A percentile compares a stretch with the other conserved stretches of the same genome.
Evolutionary conservation across 768 basidiomycete genomes (phyloP).

Genomic region (Collybia sordida): DNA sequence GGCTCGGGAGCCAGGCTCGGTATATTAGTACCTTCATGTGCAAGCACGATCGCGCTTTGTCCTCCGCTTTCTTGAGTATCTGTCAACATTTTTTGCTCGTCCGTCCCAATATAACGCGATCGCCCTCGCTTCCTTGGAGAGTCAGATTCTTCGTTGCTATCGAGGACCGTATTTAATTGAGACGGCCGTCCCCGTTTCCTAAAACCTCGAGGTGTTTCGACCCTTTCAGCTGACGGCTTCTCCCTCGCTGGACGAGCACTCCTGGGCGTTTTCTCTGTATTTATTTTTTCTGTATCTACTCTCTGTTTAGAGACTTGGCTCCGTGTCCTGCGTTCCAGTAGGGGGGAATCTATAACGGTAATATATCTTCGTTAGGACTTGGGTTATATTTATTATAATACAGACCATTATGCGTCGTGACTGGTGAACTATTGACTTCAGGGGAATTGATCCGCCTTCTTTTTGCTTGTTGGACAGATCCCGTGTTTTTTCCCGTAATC

Average conservation of each 20-base stretch:
- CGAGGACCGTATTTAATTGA: neutral
- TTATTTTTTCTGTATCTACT: neutral
- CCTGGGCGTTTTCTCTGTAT: slow-evolving; percentile 19
- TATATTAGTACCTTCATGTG: too few relatives aligned
- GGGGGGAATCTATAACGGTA: too few relatives aligned
- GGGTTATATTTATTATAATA: neutral
- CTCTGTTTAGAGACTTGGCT: slow-evolving; percentile 7
- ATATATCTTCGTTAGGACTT: too few relatives aligned
- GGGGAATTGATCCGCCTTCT: slow-evolving; percentile 19
- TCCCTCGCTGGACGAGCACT: slow-evolving; percentile 36
- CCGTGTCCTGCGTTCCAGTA: neutral
- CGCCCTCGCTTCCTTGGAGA: slow-evolving; percentile 34
- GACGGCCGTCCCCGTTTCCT: neutral
- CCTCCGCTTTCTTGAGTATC: too few relatives aligned
- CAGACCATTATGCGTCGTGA: neutral
- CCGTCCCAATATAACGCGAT: neutral
- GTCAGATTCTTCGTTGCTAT: slow-evolving; percentile 6
- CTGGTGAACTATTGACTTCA: neutral
- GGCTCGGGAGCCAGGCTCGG: too few relatives aligned
- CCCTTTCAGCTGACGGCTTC: slow-evolving; percentile 6
- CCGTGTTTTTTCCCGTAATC: slow-evolving; percentile 5
- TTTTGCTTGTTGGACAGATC: slow-evolving; percentile 17
- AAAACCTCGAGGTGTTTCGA: neutral
- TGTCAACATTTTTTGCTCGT: too few relatives aligned
- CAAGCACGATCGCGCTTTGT: too few relatives aligned